Percentiles rank a stretch among this genome's conserved stretches.
Conservation (phyloP, 306 rosid species). For the Luffa aegyptiaca region DNA sequence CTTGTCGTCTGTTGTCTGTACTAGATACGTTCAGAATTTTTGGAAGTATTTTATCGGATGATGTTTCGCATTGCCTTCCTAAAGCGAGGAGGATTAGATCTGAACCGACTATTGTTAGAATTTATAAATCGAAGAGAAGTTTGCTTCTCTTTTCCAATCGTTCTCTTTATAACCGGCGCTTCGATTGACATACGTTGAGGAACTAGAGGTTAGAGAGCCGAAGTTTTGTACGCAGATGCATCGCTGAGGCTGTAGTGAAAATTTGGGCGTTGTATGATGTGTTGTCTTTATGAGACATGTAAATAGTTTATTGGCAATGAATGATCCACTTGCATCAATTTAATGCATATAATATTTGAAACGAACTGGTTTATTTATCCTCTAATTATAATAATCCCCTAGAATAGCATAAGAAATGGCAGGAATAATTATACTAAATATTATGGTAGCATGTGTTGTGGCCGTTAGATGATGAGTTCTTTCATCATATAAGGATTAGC, state of each 20-base stretch:
- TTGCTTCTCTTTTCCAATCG: neutral
- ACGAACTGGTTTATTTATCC: neutral
- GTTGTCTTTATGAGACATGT: neutral
- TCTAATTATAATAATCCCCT: neutral
- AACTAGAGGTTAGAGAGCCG: neutral
- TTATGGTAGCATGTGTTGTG: neutral
- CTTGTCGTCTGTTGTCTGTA: neutral
- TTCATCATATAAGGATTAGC: neutral
- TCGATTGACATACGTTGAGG: neutral
- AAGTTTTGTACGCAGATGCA: neutral
- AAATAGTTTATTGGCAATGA: neutral
- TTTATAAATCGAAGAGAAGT: neutral
- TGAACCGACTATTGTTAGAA: neutral
- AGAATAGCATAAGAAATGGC: neutral
- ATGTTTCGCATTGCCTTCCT: neutral
- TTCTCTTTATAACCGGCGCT: neutral
- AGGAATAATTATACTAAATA: neutral
- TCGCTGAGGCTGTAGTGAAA: neutral
- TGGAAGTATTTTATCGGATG: neutral
- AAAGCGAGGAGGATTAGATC: neutral
- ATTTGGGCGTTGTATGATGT: neutral
- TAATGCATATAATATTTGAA: neutral
- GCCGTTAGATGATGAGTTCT: neutral
- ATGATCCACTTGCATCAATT: neutral
- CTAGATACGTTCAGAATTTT: neutral